These are phyloP conservation scores for Rhodotorula babjevae DNA, from an alignment of 768 basidiomycete genomes.

Conservation along the genomic window DNA sequence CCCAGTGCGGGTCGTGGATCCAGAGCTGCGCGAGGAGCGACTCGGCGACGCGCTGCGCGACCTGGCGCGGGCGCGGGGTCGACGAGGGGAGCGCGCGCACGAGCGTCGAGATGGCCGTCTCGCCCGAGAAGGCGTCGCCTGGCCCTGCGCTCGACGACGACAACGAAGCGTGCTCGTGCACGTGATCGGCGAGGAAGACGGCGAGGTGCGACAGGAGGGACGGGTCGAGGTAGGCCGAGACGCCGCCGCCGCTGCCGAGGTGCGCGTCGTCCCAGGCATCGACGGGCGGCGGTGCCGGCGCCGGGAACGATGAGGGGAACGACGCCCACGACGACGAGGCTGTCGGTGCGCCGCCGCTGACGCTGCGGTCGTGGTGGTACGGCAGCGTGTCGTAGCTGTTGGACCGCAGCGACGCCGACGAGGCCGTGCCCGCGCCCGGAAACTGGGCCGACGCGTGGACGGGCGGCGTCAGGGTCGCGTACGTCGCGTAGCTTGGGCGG, in stretches of 20 bases:
- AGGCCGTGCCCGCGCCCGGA: no score
- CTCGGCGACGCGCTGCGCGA: constrained; percentile 79
- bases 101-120: constrained; percentile 67
- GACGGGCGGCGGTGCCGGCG: no score
- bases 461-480: constrained; percentile 14
- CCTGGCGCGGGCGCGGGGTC: constrained; percentile 51
- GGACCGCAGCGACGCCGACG: neutral
- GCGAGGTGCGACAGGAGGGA: constrained; percentile 82
- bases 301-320: neutral
- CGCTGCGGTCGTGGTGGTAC: no score
- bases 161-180: constrained; percentile 51
- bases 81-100: constrained; percentile 58
- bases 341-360: neutral
- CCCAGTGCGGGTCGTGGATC: constrained; percentile 96
- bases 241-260: no score
- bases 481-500: constrained; percentile 1
- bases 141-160: constrained; percentile 63
- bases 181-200: constrained; percentile 80
- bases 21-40: constrained; percentile 87
- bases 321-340: neutral
- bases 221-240: constrained; percentile 58
- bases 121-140: constrained; percentile 93
- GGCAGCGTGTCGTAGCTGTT: neutral
- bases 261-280: no score
- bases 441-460: neutral